Conservation (phyloP, 2,329 filamentous ascomycete species). For the Colletotrichum lupini region DNA sequence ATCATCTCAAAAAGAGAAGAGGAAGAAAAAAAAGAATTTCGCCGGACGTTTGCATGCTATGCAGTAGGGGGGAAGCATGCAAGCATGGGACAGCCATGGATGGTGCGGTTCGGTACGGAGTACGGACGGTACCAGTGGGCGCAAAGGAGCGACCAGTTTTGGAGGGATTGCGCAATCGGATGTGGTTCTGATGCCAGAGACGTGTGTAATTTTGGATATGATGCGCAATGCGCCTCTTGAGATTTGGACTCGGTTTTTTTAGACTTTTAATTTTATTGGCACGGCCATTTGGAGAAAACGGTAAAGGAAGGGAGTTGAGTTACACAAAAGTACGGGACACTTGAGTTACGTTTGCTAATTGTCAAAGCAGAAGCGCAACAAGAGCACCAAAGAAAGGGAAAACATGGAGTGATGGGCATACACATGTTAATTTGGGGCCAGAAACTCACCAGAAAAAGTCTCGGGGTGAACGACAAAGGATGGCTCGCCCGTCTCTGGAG, state of each 20-base stretch:
- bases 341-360: neutral
- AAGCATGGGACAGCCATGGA: slow-evolving; percentile 10
- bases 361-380: neutral
- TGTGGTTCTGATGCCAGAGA: slow-evolving; percentile 33
- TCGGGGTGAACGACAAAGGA: neutral
- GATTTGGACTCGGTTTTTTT: neutral
- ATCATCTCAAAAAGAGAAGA: slow-evolving; percentile 27
- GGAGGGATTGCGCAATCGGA: slow-evolving; percentile 32
- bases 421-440: too few relatives aligned
- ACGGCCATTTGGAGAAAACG: neutral
- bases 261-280: neutral
- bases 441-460: neutral
- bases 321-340: neutral
- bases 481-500: neutral
- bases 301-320: neutral
- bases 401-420: neutral
- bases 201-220: slow-evolving; percentile 19
- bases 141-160: neutral
- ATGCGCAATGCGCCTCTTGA: neutral
- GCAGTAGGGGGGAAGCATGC: neutral
- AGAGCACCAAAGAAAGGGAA: neutral
- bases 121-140: neutral
- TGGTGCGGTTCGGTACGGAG: neutral
- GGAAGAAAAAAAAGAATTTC: neutral
- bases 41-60: slow-evolving; percentile 33